Evolutionary conservation across 768 basidiomycete genomes (phyloP).

Genomic region (Leccinum fibrillosum): DNA sequence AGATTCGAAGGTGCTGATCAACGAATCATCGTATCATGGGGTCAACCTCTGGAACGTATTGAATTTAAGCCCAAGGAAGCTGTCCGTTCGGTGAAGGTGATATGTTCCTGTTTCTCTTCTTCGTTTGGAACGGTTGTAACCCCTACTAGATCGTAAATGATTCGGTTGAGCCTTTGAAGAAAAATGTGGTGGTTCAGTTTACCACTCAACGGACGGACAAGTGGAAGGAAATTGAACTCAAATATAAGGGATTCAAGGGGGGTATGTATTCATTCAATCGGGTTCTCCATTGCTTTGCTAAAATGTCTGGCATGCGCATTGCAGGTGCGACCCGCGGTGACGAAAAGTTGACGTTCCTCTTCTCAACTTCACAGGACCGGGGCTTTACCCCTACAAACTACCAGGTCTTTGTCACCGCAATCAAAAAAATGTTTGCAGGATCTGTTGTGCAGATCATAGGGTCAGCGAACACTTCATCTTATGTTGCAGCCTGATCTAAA

Average conservation of each 20-base stretch:
- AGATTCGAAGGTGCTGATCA: conserved; percentile 7
- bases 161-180: not conserved
- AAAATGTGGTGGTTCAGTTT: conserved; percentile 24
- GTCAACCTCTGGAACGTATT: conserved; percentile 7
- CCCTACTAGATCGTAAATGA: conserved; percentile 26
- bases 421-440: not conserved
- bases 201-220: not conserved
- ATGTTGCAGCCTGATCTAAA: not conserved
- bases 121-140: not conserved
- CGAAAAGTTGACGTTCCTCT: conserved; percentile 15
- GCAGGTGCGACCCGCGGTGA: conserved; percentile 15
- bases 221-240: conserved; percentile 10
- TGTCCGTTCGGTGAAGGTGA: conserved; percentile 15
- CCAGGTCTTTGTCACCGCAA: conserved; percentile 15
- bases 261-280: conserved; percentile 17
- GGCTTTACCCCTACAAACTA: conserved; percentile 22
- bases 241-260: conserved; percentile 19
- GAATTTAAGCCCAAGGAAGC: conserved; percentile 19
- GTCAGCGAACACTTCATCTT: conserved; percentile 13
- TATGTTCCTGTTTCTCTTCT: not conserved
- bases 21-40: conserved; percentile 10
- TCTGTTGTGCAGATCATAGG: not conserved
- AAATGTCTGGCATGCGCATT: not conserved
- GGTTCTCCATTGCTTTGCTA: not conserved
- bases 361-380: conserved; percentile 18